Conservation (phyloP, 306 rosid species). For the Pyrus bretschneideri region DNA sequence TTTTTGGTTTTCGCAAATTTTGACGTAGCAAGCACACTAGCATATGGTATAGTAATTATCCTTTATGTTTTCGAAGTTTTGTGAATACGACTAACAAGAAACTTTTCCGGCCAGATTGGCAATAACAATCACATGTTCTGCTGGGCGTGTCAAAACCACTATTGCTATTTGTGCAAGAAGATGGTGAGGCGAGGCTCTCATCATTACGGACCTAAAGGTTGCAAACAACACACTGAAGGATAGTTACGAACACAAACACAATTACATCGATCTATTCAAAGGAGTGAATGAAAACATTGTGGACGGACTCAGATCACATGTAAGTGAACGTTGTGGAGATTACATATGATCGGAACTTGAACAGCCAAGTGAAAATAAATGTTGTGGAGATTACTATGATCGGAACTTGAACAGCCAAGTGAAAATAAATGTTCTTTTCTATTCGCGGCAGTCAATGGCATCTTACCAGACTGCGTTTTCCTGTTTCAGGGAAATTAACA, state of each 20-base stretch:
- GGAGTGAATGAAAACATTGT: neutral
- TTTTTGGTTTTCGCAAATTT: no score
- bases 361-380: neutral
- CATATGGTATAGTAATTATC: no score
- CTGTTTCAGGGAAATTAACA: neutral
- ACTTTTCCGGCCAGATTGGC: conserved; percentile 45
- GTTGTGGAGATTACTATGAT: neutral
- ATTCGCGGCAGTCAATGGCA: neutral
- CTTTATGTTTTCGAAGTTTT: neutral
- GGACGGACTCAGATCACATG: neutral
- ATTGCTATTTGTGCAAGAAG: conserved; percentile 71
- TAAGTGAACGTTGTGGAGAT: neutral
- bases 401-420: neutral
- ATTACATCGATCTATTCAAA: neutral
- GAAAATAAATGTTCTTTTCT: neutral
- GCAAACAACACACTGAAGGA: conserved; percentile 70
- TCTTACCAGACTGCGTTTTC: neutral
- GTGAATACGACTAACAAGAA: conserved; percentile 9
- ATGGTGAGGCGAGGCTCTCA: conserved; percentile 55
- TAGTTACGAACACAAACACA: conserved; percentile 18
- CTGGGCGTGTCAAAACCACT: conserved; percentile 82
- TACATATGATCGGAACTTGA: neutral
- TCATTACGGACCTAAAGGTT: conserved; percentile 82
- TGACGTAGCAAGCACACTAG: no score
- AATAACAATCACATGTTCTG: conserved; percentile 82